These are phyloP conservation scores for Dovyalis caffra DNA, from an alignment of 345 rosid genomes.

Conservation along the genomic window DNA sequence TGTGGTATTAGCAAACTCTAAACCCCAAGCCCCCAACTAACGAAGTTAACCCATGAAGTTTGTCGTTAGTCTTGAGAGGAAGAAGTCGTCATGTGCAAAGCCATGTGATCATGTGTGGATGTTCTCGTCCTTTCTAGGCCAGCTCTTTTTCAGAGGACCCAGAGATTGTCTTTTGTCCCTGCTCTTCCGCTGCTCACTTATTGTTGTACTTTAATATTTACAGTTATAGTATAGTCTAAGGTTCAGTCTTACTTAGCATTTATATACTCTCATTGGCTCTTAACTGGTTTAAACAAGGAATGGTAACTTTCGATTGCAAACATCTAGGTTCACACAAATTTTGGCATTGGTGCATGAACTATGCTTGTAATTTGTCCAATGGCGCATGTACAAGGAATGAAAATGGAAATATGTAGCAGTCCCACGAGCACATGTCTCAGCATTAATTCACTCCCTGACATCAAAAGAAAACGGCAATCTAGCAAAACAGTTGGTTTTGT, in stretches of 20 bases:
- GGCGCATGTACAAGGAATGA: neutral
- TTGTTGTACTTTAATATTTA: neutral
- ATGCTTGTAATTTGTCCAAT: neutral
- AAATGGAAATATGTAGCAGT: neutral
- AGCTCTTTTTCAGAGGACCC: constrained; percentile 25
- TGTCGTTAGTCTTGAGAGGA: constrained; percentile 14
- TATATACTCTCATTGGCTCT: neutral
- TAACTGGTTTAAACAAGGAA: neutral
- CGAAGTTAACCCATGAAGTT: neutral
- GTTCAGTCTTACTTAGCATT: no score
- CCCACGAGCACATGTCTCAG: neutral
- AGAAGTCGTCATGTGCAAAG: constrained; percentile 40
- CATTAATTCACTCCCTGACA: neutral
- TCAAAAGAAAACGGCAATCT: neutral
- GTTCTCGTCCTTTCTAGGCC: constrained; percentile 28
- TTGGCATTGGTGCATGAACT: neutral
- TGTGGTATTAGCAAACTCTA: neutral
- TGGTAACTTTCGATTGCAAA: neutral
- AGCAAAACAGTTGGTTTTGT: neutral
- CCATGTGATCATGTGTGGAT: constrained; percentile 56
- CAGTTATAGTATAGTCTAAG: neutral
- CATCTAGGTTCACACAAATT: neutral
- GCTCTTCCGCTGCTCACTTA: neutral
- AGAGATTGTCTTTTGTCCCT: neutral
- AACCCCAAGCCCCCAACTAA: neutral